phyloP scores from a whole-genome alignment of 2,329 filamentous ascomycete genomes.

The Phoma sp. region DNA sequence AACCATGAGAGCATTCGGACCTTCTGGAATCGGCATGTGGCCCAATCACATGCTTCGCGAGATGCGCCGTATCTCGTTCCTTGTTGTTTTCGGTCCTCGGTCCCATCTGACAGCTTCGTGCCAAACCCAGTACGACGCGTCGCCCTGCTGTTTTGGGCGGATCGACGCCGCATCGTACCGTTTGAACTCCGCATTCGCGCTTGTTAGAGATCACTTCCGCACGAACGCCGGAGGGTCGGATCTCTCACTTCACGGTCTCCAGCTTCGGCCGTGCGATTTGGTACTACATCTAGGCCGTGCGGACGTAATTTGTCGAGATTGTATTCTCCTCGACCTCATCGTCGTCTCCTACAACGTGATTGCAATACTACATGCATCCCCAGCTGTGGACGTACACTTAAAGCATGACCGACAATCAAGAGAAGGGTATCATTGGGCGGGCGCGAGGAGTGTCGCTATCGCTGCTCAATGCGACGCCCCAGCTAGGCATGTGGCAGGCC shows the following conservation, averaged over 20 bases:
- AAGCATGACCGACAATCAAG: slow-evolving; percentile 16
- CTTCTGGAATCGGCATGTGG: slow-evolving; percentile 4
- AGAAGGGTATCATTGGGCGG: slow-evolving; percentile 20
- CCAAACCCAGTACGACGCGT: background rate
- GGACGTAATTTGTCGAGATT: slow-evolving; percentile 1
- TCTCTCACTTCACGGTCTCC: background rate
- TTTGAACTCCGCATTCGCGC: slow-evolving; percentile 5
- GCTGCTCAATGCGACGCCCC: slow-evolving; percentile 43
- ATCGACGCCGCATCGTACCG: background rate
- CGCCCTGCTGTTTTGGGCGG: background rate
- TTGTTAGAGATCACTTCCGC: background rate
- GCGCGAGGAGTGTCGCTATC: slow-evolving; percentile 39
- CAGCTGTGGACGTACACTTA: background rate
- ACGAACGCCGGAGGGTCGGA: background rate
- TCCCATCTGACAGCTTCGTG: background rate
- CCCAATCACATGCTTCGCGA: slow-evolving; percentile 6
- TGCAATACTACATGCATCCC: background rate
- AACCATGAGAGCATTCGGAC: slow-evolving; percentile 5
- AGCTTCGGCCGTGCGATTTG: slow-evolving; percentile 3
- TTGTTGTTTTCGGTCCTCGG: slow-evolving; percentile 3
- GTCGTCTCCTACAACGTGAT: background rate
- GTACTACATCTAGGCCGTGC: background rate
- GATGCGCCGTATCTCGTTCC: slow-evolving; percentile 1
- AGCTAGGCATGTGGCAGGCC: slow-evolving; percentile 52
- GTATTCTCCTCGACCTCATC: background rate